phyloP scores from a whole-genome alignment of 1,284 basidiomycete species.

The Kalmanozyma brasiliensis region DNA sequence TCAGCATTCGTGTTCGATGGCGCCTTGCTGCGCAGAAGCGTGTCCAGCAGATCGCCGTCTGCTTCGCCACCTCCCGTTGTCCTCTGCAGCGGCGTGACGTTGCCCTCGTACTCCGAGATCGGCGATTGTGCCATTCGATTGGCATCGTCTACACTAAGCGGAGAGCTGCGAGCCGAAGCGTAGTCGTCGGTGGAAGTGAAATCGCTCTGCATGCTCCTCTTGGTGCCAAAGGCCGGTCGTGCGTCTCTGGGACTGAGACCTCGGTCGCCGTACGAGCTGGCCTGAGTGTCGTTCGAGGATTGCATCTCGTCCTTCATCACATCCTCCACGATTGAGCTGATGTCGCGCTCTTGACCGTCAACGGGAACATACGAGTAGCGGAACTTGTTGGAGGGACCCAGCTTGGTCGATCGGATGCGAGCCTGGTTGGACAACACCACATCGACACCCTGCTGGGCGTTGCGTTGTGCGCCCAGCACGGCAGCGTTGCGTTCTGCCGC shows the following conservation, averaged over 20 bases:
- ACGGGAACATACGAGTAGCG: constrained; percentile 92
- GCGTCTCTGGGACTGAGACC: constrained; percentile 15
- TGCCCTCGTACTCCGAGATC: constrained; percentile 5
- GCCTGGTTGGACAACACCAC: constrained; percentile 83
- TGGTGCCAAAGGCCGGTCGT: constrained; percentile 28
- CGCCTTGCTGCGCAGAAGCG: constrained; percentile 22
- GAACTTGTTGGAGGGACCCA: constrained; percentile 75
- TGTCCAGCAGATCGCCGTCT: constrained; percentile 46
- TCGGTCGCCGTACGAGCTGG: not conserved
- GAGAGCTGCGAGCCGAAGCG: constrained; percentile 43
- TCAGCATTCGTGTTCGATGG: constrained; percentile 29
- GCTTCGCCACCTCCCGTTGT: constrained; percentile 5
- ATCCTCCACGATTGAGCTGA: constrained; percentile 88
- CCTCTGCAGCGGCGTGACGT: constrained; percentile 22
- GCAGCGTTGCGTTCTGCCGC: constrained; percentile 85
- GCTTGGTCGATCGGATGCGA: constrained; percentile 82
- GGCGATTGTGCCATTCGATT: constrained; percentile 28
- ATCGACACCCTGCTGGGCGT: constrained; percentile 85
- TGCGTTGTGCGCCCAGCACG: constrained; percentile 82
- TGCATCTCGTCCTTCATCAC: constrained; percentile 69
- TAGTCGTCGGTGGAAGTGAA: constrained; percentile 39
- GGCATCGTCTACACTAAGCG: constrained; percentile 49
- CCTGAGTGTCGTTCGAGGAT: constrained; percentile 14
- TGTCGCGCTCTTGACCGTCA: constrained; percentile 83
- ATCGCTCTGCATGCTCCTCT: constrained; percentile 46